Conservation (phyloP, 1,284 basidiomycete species). For the Microbotryomycetes sp. region DNA sequence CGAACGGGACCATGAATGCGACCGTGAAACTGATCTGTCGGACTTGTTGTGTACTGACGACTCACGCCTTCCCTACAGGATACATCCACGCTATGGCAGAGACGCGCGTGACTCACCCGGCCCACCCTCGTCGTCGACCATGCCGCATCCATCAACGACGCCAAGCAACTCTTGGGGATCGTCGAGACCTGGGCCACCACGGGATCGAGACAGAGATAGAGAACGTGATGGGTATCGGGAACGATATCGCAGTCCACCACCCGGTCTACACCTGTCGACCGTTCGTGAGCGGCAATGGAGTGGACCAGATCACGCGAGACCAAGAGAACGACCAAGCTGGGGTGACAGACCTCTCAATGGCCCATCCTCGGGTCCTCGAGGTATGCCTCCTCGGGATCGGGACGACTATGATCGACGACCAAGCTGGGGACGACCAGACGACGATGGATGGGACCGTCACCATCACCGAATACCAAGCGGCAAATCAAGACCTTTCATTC, state of each 20-base stretch:
- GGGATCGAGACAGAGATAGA: no score
- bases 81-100: background rate
- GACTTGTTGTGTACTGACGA: no score
- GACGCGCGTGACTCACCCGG: background rate
- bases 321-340: background rate
- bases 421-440: background rate
- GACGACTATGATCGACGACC: background rate
- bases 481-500: background rate
- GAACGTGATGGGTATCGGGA: background rate
- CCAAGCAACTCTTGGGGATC: no score
- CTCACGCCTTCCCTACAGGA: no score
- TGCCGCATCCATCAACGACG: no score
- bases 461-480: background rate
- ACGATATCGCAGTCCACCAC: background rate
- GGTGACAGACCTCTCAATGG: background rate
- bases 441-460: conserved; percentile 1
- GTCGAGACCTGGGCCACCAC: no score
- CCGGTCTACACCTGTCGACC: no score
- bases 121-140: background rate
- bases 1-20: no score
- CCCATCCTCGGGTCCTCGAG: background rate
- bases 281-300: background rate
- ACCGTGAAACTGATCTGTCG: no score
- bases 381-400: no score
- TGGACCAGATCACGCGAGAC: background rate